Conservation (phyloP, 208 protist genomes). For the Acanthamoeba castellanii region DNA sequence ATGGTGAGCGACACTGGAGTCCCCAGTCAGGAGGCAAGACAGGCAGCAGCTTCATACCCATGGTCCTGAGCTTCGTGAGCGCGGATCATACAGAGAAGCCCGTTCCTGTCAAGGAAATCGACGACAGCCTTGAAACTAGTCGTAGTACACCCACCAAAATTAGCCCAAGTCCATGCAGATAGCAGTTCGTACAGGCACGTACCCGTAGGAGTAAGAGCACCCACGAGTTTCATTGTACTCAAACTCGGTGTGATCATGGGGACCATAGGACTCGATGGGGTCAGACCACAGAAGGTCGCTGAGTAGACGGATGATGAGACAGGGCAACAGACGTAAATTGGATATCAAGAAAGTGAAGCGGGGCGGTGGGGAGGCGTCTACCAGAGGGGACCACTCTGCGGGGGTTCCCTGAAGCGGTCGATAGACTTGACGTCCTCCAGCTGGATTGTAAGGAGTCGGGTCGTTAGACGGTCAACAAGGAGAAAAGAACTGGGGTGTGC, state of each 20-base stretch:
- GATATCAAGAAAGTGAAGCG: not conserved
- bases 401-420: constrained; percentile 96
- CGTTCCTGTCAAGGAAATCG: constrained; percentile 95
- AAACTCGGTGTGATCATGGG: constrained; percentile 91
- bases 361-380: not conserved
- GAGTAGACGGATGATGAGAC: not conserved
- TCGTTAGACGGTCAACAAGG: constrained; percentile 86
- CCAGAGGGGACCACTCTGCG: constrained; percentile 94
- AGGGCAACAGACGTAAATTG: too few species aligned
- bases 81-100: constrained; percentile 96
- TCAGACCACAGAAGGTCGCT: constrained; percentile 96
- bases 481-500: constrained; percentile 87
- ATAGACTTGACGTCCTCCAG: constrained; percentile 92
- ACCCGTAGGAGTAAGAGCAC: constrained; percentile 89
- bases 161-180: not conserved
- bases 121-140: constrained; percentile 89
- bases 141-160: not conserved
- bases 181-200: constrained; percentile 14
- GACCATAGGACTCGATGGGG: constrained; percentile 93
- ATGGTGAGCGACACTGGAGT: not conserved
- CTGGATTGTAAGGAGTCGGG: not conserved
- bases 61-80: constrained; percentile 95
- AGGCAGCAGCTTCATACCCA: constrained; percentile 74
- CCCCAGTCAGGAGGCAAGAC: not conserved
- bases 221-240: constrained; percentile 89